A percentile compares a stretch with the other conserved stretches of the same genome.
phyloP scores from a whole-genome alignment of 2,329 filamentous ascomycete genomes.

The Ophiocordyceps robertsii region DNA sequence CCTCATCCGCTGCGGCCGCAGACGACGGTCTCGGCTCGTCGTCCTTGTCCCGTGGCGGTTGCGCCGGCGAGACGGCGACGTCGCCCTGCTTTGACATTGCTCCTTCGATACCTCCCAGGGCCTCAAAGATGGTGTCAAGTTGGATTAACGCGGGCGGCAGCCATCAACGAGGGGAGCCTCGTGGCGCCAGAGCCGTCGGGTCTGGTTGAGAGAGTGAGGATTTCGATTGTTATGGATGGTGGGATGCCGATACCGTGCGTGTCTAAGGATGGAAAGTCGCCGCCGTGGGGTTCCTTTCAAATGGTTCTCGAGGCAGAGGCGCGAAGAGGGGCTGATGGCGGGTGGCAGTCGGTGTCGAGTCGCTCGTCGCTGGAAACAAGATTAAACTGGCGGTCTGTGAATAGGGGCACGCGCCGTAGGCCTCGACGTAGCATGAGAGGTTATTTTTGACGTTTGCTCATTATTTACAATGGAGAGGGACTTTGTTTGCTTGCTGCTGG shows the following conservation, averaged over 20 bases:
- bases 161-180: conserved; percentile 2
- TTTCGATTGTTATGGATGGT: background rate
- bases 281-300: too few relatives aligned
- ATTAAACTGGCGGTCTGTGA: background rate
- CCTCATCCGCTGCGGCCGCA: conserved; percentile 14
- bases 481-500: background rate
- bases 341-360: background rate
- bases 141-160: conserved; percentile 3
- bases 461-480: background rate
- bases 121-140: background rate
- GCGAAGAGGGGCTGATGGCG: background rate
- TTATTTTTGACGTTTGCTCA: background rate
- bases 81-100: conserved; percentile 21
- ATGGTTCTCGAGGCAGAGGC: background rate
- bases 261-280: background rate
- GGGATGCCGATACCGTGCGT: background rate
- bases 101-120: conserved; percentile 3
- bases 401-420: background rate
- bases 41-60: conserved; percentile 6
- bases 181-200: background rate
- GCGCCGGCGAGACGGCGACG: conserved; percentile 13
- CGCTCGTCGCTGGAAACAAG: background rate
- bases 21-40: conserved; percentile 15
- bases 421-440: background rate
- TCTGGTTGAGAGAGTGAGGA: background rate